A percentile compares a stretch with the other conserved stretches of the same genome.
These are phyloP conservation scores for Phytophthora capsici DNA, from an alignment of 352 stramenopile species.

Conservation along the genomic window DNA sequence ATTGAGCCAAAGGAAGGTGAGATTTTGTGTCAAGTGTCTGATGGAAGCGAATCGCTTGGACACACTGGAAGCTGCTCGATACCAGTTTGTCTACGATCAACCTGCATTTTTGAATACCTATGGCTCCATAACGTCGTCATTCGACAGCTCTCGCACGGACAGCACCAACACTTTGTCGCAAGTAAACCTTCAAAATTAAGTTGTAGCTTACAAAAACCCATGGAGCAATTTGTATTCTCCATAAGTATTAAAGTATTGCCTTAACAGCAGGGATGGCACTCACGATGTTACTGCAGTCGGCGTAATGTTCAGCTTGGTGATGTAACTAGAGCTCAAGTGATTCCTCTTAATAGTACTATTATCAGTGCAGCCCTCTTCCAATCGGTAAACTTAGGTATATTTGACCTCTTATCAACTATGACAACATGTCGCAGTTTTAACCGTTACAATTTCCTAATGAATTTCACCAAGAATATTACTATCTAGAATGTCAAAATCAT, in stretches of 20 bases:
- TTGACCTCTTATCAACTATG: neutral
- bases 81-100: slow-evolving; percentile 17
- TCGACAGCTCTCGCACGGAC: slow-evolving; percentile 2
- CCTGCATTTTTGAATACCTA: slow-evolving; percentile 2
- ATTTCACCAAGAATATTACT: no score
- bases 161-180: neutral
- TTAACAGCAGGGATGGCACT: no score
- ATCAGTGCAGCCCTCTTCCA: neutral
- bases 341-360: neutral
- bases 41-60: slow-evolving; percentile 19
- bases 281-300: neutral
- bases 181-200: neutral
- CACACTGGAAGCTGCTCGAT: slow-evolving; percentile 22
- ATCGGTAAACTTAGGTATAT: no score
- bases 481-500: neutral
- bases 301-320: neutral
- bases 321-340: neutral
- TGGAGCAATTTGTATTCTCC: no score
- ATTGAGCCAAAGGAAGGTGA: slow-evolving; percentile 18
- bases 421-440: neutral
- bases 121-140: neutral
- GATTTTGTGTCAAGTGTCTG: slow-evolving; percentile 35
- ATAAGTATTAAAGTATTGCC: no score
- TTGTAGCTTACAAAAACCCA: no score
- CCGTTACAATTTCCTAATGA: neutral